Conservation (phyloP, 129 eudicot species). For the Gnaphalium uliginosum region DNA sequence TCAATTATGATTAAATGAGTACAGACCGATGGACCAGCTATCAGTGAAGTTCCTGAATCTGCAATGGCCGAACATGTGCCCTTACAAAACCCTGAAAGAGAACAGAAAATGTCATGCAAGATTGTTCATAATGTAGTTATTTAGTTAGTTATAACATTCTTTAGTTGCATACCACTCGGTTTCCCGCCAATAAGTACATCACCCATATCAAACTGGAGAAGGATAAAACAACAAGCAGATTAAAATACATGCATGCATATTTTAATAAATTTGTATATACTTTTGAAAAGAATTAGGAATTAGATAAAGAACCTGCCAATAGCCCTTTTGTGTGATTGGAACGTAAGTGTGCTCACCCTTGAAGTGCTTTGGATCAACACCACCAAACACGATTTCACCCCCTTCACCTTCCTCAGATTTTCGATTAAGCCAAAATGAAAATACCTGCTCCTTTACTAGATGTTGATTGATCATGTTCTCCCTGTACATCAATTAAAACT, state of each 20-base stretch:
- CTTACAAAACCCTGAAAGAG: conserved; percentile 51
- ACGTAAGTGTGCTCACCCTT: no score
- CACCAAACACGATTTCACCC: conserved; percentile 65
- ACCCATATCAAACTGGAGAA: conserved; percentile 65
- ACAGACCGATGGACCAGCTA: conserved; percentile 80
- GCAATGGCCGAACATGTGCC: conserved; percentile 80
- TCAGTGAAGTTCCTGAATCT: conserved; percentile 84
- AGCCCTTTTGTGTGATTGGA: no score
- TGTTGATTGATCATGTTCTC: conserved; percentile 73
- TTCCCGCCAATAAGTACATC: conserved; percentile 63
- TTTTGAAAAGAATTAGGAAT: neutral
- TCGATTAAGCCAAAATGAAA: conserved; percentile 85
- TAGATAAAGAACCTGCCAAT: conserved; percentile 6
- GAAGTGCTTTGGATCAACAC: no score
- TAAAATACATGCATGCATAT: neutral
- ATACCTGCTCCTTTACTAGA: conserved; percentile 58
- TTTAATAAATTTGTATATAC: neutral
- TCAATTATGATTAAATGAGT: neutral
- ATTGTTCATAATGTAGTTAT: neutral
- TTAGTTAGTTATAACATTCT: neutral
- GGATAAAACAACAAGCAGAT: neutral
- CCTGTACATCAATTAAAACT: conserved; percentile 25
- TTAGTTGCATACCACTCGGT: conserved; percentile 48
- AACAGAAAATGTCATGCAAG: neutral
- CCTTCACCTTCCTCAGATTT: conserved; percentile 52